Base-by-base conservation (phyloP, 805 yeast genomes). In the Kodamaea kakaduensis region DNA sequence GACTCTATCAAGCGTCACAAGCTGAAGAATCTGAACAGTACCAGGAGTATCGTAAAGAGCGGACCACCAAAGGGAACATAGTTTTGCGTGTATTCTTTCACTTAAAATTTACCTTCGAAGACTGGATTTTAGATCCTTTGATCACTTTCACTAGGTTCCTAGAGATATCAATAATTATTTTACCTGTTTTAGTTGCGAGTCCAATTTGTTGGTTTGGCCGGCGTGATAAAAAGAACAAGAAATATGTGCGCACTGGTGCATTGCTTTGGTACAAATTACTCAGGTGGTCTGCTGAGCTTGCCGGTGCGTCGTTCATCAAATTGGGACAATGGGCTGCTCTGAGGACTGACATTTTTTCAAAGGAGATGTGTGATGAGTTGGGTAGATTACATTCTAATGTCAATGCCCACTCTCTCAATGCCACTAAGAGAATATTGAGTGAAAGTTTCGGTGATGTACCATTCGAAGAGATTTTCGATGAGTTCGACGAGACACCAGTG, bases 311-410 rank as follows among this genome's bases (percentile, higher is more conserved):
- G 3, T 93, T 84, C 54, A 79, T 84, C 38, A 84, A 86, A 58
- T 71, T 93, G 38, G 98, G 97, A 3, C 99, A 93, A 64, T 93
- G 99, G 99, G 98, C 98, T 0, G 97, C 97, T 2, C 84, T 96
- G 8, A 75, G 99, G 58, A 85, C 95, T 0, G 99, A 93, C 59
- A 82, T 93, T 21, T 90, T 93, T 61, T 82, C 96, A 3, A 65
- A 62, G 31, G 84, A 74, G 25, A 61, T 90, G 58, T 90, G 97
- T 56, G 74, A 75, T 15, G 88, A 84, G 51, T 61, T 93, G 47
- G 75, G 85, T 7, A 62, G 73, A 16, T 62, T 93, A 37, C 99
- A 93, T 57, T 84, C 96, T 4, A 77, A 86, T 52, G 90, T 88
- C 7, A 77, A 73, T 39, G 71, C 81, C 5, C 99, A 93, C 63